A percentile compares a stretch with the other conserved stretches of the same genome.
Conservation (phyloP, 208 protist genomes). For the Acanthamoeba castellanii region DNA sequence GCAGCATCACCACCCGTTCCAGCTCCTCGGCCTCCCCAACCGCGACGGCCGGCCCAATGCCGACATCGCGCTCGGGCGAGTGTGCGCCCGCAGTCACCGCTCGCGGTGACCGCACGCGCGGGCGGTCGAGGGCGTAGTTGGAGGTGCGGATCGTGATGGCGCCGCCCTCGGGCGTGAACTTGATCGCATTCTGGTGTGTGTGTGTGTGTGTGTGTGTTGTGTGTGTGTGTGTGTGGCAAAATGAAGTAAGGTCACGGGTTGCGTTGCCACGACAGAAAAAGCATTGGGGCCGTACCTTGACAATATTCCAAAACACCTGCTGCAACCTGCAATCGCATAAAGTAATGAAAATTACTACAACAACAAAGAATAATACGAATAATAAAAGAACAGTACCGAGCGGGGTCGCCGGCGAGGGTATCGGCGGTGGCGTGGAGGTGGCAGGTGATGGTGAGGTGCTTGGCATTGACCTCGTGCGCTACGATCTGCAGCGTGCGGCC, state of each 20-base stretch:
- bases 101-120: too few relatives aligned
- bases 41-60: too few relatives aligned
- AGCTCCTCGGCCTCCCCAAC: not conserved
- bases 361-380: not conserved
- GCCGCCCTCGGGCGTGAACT: conserved; percentile 47
- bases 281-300: not conserved
- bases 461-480: not conserved
- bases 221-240: too few relatives aligned
- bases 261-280: too few relatives aligned
- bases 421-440: not conserved
- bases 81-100: too few relatives aligned
- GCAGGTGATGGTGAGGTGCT: not conserved
- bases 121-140: not conserved
- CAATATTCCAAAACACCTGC: conserved; percentile 47
- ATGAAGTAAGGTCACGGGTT: too few relatives aligned
- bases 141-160: not conserved
- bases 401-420: not conserved
- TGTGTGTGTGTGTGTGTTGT: too few relatives aligned
- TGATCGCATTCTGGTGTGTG: conserved; percentile 21
- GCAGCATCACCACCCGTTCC: not conserved
- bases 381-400: not conserved
- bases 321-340: not conserved
- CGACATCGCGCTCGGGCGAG: not conserved
- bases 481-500: conserved; percentile 26
- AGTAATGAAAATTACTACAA: not conserved